Percentiles rank a stretch among this genome's conserved stretches.
These are phyloP conservation scores for Pythium guiyangense DNA, from an alignment of 352 stramenopile genomes.

Conservation along the genomic window DNA sequence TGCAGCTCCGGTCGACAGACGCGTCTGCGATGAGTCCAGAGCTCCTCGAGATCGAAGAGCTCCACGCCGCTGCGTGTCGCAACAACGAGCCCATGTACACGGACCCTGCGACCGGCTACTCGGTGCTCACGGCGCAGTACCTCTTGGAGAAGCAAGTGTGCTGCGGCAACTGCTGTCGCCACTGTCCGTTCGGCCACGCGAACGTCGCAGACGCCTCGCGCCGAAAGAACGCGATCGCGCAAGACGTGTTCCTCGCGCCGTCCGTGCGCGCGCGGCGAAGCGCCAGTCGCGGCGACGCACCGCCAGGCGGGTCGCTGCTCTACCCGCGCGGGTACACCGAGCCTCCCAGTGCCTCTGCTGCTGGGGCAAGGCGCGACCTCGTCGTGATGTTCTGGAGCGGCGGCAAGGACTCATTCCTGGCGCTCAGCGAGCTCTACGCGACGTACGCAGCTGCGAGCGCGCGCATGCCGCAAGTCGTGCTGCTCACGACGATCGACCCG, in stretches of 20 bases:
- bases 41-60: slow-evolving; percentile 49
- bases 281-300: slow-evolving; percentile 4
- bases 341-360: not conserved
- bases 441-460: slow-evolving; percentile 24
- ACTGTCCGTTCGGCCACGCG: slow-evolving; percentile 87
- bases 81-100: slow-evolving; percentile 74
- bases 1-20: not conserved
- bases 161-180: slow-evolving; percentile 87
- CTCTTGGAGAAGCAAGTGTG: slow-evolving; percentile 77
- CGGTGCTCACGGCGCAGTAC: slow-evolving; percentile 83
- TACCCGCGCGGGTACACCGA: slow-evolving; percentile 18
- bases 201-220: slow-evolving; percentile 54
- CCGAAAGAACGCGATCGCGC: slow-evolving; percentile 34
- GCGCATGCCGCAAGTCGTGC: slow-evolving; percentile 49
- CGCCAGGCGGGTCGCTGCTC: slow-evolving; percentile 24
- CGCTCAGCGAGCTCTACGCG: slow-evolving; percentile 42
- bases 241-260: slow-evolving; percentile 29
- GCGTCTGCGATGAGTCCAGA: slow-evolving; percentile 9
- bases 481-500: slow-evolving; percentile 87
- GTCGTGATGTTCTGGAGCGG: slow-evolving; percentile 87
- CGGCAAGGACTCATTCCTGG: slow-evolving; percentile 89
- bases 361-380: slow-evolving; percentile 23
- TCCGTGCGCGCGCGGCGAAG: slow-evolving; percentile 9
- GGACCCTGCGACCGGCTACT: slow-evolving; percentile 83
- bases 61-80: slow-evolving; percentile 65